Percentiles rank a stretch among this genome's conserved stretches.
Evolutionary conservation across 257 asterid genomes (phyloP).

Genomic region (Knoxia roxburghii): DNA sequence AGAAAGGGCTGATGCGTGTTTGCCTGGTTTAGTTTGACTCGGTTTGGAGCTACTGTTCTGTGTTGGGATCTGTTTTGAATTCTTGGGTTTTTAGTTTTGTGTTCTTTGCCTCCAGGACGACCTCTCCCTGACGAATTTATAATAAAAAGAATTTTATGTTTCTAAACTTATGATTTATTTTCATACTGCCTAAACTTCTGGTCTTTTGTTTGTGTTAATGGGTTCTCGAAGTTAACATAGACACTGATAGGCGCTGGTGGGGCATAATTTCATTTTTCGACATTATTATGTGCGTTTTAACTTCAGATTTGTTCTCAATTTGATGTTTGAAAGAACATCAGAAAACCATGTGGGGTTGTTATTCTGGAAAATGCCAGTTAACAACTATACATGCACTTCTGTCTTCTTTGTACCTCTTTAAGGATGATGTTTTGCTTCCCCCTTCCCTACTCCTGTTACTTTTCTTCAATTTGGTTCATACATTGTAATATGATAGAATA

Average conservation of each 20-base stretch:
- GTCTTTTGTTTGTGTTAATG: not conserved
- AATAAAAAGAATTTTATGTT: not conserved
- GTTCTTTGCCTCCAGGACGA: not conserved
- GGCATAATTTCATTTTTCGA: not conserved
- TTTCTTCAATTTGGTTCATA: not conserved
- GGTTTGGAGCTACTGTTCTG: constrained; percentile 17
- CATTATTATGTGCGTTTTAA: not conserved
- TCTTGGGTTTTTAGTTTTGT: not conserved
- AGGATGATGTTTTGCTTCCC: no score
- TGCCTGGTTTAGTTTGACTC: not conserved
- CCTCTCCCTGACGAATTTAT: not conserved
- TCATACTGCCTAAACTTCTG: not conserved
- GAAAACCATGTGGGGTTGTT: not conserved
- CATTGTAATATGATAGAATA: not conserved
- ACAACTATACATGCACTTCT: not conserved
- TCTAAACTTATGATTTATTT: not conserved
- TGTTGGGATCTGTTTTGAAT: constrained; percentile 36
- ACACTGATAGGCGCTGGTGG: not conserved
- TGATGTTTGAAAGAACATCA: not conserved
- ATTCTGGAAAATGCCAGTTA: not conserved
- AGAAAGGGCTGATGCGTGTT: constrained; percentile 17
- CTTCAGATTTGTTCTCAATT: constrained; percentile 1
- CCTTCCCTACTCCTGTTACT: not conserved
- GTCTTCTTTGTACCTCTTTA: not conserved
- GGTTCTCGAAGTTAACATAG: not conserved